Evolutionary conservation across 176 grass and related monocot genomes (phyloP).

Genomic region (Canna indica): DNA sequence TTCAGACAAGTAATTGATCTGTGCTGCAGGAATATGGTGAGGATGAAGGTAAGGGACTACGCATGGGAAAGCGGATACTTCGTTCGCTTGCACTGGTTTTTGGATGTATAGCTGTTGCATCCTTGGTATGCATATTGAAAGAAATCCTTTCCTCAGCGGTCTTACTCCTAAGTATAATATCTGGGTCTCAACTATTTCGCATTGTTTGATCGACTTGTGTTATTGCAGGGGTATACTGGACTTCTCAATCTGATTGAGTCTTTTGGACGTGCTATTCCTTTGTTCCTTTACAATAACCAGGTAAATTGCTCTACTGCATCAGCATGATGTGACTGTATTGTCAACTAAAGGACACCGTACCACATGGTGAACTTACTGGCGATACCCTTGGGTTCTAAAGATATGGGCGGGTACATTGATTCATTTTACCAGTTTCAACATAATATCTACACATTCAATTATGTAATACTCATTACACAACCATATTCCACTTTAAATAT

Average conservation of each 20-base stretch:
- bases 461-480: too few species aligned
- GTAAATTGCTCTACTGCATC: conserved; percentile 19
- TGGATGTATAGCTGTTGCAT: conserved; percentile 62
- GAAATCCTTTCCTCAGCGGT: neutral
- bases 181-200: neutral
- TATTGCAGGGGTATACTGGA: conserved; percentile 36
- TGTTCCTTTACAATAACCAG: conserved; percentile 52
- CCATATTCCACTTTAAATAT: neutral
- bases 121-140: conserved; percentile 13
- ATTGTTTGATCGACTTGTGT: neutral
- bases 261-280: conserved; percentile 26
- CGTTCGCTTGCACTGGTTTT: conserved; percentile 83
- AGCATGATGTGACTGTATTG: neutral
- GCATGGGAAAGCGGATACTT: conserved; percentile 87
- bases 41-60: conserved; percentile 70
- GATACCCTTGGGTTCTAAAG: neutral
- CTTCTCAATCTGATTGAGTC: conserved; percentile 36
- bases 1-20: neutral
- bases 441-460: too few species aligned
- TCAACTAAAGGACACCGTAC: neutral
- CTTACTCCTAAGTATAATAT: neutral
- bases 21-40: conserved; percentile 72
- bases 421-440: too few species aligned
- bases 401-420: neutral
- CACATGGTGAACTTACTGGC: neutral